Evolutionary conservation across 2,329 filamentous ascomycete genomes (phyloP).

Genomic region (Onygena corvina): DNA sequence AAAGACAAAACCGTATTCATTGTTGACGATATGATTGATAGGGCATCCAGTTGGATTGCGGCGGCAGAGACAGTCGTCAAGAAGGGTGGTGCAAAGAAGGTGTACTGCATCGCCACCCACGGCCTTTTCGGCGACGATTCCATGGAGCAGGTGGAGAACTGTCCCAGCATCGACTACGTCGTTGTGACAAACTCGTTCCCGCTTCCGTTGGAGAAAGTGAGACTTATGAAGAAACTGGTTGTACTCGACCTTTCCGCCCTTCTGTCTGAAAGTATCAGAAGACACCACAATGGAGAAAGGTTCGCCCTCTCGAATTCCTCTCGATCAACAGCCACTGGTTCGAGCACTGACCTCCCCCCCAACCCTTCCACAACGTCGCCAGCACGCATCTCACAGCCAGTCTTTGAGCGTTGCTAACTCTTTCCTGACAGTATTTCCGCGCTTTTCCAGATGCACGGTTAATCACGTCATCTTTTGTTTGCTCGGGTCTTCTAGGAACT

Average conservation of each 20-base stretch:
- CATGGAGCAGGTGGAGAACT: constrained; percentile 77
- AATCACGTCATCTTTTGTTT: constrained; percentile 11
- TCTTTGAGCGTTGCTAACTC: constrained; percentile 6
- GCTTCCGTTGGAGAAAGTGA: constrained; percentile 57
- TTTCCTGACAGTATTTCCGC: constrained; percentile 13
- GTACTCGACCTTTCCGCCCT: constrained; percentile 81
- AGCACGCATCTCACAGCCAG: not conserved
- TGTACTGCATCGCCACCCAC: constrained; percentile 96
- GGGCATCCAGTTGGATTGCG: constrained; percentile 90
- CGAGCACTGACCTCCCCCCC: not conserved
- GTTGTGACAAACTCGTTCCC: constrained; percentile 97
- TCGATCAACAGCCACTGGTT: not conserved
- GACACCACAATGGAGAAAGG: constrained; percentile 87
- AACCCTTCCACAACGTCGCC: not conserved
- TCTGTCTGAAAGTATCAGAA: constrained; percentile 79
- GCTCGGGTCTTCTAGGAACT: not conserved
- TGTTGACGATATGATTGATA: constrained; percentile 98
- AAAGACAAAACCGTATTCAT: constrained; percentile 80
- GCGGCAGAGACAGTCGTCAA: constrained; percentile 95
- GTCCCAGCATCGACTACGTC: constrained; percentile 85
- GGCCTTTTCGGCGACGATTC: constrained; percentile 86
- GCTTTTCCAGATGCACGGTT: constrained; percentile 51
- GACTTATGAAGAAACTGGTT: constrained; percentile 66
- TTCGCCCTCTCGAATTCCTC: constrained; percentile 32
- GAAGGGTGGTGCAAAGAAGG: constrained; percentile 76